Evolutionary conservation across 2,329 filamentous ascomycete species (phyloP).

Genomic region (Penicillium sp.): DNA sequence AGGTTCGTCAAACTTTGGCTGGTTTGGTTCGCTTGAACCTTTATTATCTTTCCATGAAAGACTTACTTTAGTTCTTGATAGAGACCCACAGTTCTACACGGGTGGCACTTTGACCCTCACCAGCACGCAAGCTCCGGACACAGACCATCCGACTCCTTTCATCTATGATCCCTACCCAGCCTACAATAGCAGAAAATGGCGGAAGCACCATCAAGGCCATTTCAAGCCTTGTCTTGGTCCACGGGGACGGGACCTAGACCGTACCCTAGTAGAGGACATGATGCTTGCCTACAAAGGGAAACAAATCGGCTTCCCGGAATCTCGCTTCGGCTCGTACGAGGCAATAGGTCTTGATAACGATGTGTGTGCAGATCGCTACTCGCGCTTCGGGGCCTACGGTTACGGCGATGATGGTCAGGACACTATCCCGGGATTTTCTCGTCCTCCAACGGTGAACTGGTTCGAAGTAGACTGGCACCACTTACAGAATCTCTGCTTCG

Average conservation of each 20-base stretch:
- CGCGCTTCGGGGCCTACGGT: constrained; percentile 58
- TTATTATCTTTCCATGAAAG: no score
- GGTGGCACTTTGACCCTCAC: constrained; percentile 20
- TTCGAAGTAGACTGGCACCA: constrained; percentile 62
- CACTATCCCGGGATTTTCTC: constrained; percentile 21
- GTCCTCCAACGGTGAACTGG: constrained; percentile 45
- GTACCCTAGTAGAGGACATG: constrained; percentile 21
- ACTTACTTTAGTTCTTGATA: no score
- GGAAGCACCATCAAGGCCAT: constrained; percentile 19
- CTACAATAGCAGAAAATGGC: constrained; percentile 61
- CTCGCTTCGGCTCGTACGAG: constrained; percentile 59
- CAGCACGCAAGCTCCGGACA: constrained; percentile 5
- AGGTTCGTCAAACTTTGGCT: constrained; percentile 9
- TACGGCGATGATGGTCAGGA: constrained; percentile 27
- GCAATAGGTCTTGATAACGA: constrained; percentile 56
- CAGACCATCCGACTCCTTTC: constrained; percentile 12
- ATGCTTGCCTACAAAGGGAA: constrained; percentile 21
- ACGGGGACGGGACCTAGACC: constrained; percentile 19
- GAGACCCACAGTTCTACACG: constrained; percentile 17
- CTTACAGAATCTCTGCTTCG: constrained; percentile 61
- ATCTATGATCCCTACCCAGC: constrained; percentile 66
- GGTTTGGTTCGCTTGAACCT: no score
- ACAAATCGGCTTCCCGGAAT: constrained; percentile 50
- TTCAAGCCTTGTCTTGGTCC: constrained; percentile 21
- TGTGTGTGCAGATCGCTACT: constrained; percentile 62